Conservation (phyloP, 2,329 filamentous ascomycete genomes). For the Aureobasidium pullulans region DNA sequence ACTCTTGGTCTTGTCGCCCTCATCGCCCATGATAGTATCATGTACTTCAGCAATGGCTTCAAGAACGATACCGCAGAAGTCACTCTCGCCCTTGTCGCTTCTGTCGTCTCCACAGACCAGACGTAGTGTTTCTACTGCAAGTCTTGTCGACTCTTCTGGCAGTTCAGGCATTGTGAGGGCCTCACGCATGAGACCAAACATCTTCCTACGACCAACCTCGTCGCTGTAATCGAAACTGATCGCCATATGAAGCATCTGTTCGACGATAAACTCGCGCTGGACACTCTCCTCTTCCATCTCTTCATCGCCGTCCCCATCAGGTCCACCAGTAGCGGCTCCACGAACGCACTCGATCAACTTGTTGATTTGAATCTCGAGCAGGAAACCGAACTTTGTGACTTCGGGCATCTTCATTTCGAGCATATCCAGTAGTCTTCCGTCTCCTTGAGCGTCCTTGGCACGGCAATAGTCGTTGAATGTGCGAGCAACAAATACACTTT, state of each 20-base stretch:
- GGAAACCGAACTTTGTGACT: conserved; percentile 83
- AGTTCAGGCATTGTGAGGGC: conserved; percentile 78
- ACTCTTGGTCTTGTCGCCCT: conserved; percentile 49
- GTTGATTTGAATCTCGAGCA: conserved; percentile 72
- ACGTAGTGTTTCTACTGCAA: conserved; percentile 73
- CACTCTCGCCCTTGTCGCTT: conserved; percentile 64
- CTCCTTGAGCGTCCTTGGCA: conserved; percentile 29
- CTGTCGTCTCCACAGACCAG: conserved; percentile 71
- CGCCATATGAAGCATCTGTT: conserved; percentile 88
- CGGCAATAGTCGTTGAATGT: conserved; percentile 94
- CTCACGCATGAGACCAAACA: conserved; percentile 86
- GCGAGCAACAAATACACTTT: conserved; percentile 81
- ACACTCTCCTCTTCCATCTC: conserved; percentile 74
- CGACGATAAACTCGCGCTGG: conserved; percentile 90
- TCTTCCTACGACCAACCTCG: conserved; percentile 88
- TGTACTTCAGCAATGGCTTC: conserved; percentile 96
- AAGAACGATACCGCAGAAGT: conserved; percentile 77
- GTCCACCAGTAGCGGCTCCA: conserved; percentile 36
- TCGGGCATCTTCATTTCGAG: conserved; percentile 93
- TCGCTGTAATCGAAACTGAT: conserved; percentile 94
- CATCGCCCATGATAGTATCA: conserved; percentile 73
- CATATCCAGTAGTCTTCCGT: conserved; percentile 65
- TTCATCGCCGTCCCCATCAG: conserved; percentile 50
- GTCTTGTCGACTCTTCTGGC: conserved; percentile 85
- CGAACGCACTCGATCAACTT: conserved; percentile 59